These are phyloP conservation scores for Pueraria montana DNA, from an alignment of 306 rosid genomes.

Conservation along the genomic window DNA sequence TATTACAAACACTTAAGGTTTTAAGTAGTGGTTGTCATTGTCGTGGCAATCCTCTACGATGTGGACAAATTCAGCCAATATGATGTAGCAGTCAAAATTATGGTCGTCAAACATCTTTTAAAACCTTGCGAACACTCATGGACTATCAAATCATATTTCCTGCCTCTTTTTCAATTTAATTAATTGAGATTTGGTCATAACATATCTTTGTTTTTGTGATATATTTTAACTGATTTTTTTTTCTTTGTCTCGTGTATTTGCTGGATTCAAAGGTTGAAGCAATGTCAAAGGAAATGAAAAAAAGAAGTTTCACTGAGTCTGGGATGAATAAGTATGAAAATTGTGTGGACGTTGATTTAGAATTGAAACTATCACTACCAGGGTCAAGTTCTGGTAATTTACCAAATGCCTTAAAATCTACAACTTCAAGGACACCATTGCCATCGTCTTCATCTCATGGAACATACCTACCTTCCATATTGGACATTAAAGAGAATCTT, in stretches of 20 bases:
- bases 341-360: neutral
- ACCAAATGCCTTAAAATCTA: neutral
- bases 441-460: neutral
- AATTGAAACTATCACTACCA: conserved; percentile 30
- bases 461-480: neutral
- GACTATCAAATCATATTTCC: neutral
- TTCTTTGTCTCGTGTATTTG: neutral
- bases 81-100: no score
- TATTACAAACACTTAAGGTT: neutral
- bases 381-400: neutral
- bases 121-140: neutral
- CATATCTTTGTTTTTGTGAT: neutral
- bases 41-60: no score
- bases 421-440: neutral
- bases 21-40: neutral
- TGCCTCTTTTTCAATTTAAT: neutral
- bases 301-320: neutral
- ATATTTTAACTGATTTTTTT: neutral
- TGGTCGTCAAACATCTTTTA: neutral
- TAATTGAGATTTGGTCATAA: neutral
- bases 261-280: conserved; percentile 30
- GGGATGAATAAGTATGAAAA: neutral
- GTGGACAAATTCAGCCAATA: no score
- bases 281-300: neutral
- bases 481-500: neutral